phyloP scores from a whole-genome alignment of 345 rosid genomes.

The Melastoma malabathricum region DNA sequence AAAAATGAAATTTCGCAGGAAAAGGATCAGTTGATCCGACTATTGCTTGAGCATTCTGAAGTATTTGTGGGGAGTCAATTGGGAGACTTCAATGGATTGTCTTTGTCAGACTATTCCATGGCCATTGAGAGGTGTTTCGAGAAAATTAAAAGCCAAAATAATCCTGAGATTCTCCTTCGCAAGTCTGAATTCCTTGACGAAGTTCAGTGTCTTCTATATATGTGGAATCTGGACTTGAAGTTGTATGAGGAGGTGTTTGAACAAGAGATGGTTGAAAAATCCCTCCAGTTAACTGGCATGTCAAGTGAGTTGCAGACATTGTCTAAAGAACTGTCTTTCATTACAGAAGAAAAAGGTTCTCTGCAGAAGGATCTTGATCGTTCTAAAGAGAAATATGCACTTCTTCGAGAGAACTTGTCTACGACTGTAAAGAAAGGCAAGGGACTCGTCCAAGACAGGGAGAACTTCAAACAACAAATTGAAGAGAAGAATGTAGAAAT shows the following conservation, averaged over 20 bases:
- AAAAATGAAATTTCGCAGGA: slow-evolving; percentile 28
- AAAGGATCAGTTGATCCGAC: slow-evolving; percentile 40
- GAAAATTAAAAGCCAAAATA: slow-evolving; percentile 35
- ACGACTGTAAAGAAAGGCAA: slow-evolving; percentile 93
- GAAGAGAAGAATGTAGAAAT: slow-evolving; percentile 60
- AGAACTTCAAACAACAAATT: slow-evolving; percentile 44
- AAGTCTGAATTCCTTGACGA: slow-evolving; percentile 34
- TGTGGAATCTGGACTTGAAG: slow-evolving; percentile 41
- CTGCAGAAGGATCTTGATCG: slow-evolving; percentile 57
- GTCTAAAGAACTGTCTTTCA: slow-evolving; percentile 30
- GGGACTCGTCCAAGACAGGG: slow-evolving; percentile 78
- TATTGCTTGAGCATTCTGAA: slow-evolving; percentile 53
- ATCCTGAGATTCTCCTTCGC: slow-evolving; percentile 21
- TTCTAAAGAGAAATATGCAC: slow-evolving; percentile 58
- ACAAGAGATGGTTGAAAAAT: slow-evolving; percentile 39
- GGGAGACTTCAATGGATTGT: slow-evolving; percentile 6
- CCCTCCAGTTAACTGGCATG: slow-evolving; percentile 26
- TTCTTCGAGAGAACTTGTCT: slow-evolving; percentile 67
- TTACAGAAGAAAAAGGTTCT: slow-evolving; percentile 46
- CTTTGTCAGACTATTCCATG: slow-evolving; percentile 22
- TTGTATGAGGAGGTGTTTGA: slow-evolving; percentile 48
- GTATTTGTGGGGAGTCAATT: slow-evolving; percentile 22
- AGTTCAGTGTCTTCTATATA: slow-evolving; percentile 57
- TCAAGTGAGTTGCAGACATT: slow-evolving; percentile 28
- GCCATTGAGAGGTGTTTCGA: slow-evolving; percentile 44